A percentile compares a stretch with the other conserved stretches of the same genome.
phyloP scores from a whole-genome alignment of 352 stramenopile species.

The Phytophthora fragariaefolia region DNA sequence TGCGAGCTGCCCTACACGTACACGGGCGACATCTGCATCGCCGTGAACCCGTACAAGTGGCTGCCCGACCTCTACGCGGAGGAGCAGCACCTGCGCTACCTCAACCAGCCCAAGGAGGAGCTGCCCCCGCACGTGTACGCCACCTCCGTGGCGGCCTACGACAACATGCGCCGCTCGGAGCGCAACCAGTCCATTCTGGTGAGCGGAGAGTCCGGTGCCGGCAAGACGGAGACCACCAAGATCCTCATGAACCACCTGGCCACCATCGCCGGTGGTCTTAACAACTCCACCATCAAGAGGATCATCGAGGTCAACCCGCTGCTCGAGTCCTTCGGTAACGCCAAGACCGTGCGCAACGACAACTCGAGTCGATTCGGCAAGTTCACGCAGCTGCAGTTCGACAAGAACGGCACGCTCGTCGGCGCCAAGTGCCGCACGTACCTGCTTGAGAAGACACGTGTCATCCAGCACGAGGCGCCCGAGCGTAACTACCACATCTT shows the following conservation, averaged over 20 bases:
- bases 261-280: conserved; percentile 75
- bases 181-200: conserved; percentile 90
- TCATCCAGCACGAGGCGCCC: conserved; percentile 93
- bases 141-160: conserved; percentile 78
- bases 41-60: conserved; percentile 97
- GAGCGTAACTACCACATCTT: conserved; percentile 99
- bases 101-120: conserved; percentile 77
- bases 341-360: conserved; percentile 97
- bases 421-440: conserved; percentile 96
- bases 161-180: conserved; percentile 75
- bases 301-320: conserved; percentile 99
- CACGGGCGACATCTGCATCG: conserved; percentile 97
- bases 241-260: conserved; percentile 91
- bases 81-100: conserved; percentile 77
- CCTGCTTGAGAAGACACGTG: conserved; percentile 96
- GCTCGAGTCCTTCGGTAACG: conserved; percentile 98
- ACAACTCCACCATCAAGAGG: conserved; percentile 95
- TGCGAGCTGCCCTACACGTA: conserved; percentile 94
- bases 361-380: conserved; percentile 98
- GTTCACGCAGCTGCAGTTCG: conserved; percentile 97
- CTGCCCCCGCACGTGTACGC: conserved; percentile 83
- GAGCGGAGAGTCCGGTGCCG: conserved; percentile 87
- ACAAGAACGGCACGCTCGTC: conserved; percentile 79
- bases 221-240: conserved; percentile 96
- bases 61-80: conserved; percentile 88